Conservation (phyloP, 2,329 filamentous ascomycete species). For the Colletotrichum musae region DNA sequence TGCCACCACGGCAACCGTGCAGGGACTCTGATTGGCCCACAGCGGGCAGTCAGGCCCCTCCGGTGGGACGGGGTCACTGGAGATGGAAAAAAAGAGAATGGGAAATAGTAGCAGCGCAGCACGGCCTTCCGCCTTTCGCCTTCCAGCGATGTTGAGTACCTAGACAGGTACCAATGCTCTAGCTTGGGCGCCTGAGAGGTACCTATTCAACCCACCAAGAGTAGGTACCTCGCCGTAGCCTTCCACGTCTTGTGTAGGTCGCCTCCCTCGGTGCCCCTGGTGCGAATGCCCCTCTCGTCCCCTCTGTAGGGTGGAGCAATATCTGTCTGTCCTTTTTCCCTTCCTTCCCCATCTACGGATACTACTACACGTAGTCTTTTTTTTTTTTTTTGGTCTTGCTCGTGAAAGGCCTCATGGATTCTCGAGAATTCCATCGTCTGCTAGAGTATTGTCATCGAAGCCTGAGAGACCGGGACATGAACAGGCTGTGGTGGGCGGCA, state of each 20-base stretch:
- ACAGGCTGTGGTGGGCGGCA: no score
- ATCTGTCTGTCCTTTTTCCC: not conserved
- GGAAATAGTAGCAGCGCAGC: constrained; percentile 1
- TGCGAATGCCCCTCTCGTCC: not conserved
- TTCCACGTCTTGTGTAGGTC: no score
- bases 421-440: constrained; percentile 16
- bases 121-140: constrained; percentile 8
- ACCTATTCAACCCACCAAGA: not conserved
- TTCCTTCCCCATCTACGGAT: not conserved
- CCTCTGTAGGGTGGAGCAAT: constrained; percentile 6
- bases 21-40: constrained; percentile 41
- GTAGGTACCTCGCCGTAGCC: no score
- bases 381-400: not conserved
- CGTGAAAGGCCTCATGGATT: constrained; percentile 13
- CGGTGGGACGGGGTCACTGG: constrained; percentile 21
- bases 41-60: not conserved
- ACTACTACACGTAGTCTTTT: no score
- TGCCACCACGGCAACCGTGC: constrained; percentile 45
- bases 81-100: constrained; percentile 38
- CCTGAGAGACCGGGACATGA: no score
- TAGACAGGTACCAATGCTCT: not conserved
- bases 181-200: no score
- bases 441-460: constrained; percentile 19
- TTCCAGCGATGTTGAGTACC: not conserved
- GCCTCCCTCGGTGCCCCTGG: no score